These are phyloP conservation scores for Skeletonema costatum DNA, from an alignment of 108 stramenopile species.

Conservation along the genomic window DNA sequence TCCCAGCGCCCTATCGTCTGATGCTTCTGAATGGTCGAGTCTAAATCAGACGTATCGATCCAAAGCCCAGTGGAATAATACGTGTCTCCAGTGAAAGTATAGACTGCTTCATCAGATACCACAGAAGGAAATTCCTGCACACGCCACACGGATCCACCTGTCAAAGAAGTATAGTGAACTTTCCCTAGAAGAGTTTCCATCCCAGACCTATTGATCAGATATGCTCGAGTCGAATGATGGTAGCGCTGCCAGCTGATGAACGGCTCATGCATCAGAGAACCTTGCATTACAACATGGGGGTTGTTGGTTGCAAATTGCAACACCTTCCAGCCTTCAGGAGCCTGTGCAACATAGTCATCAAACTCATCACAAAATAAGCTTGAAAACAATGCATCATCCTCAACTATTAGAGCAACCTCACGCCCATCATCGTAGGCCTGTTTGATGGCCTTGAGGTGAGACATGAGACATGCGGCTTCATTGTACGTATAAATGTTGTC, in stretches of 20 bases:
- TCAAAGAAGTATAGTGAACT: background rate
- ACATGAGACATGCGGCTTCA: no score
- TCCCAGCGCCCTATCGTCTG: no score
- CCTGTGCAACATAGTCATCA: background rate
- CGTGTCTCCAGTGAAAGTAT: no score
- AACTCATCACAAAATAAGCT: background rate
- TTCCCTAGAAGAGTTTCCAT: background rate
- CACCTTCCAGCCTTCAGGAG: background rate
- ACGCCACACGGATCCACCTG: background rate
- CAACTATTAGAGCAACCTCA: background rate
- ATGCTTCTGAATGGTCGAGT: no score
- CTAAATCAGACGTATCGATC: no score
- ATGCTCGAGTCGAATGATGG: background rate
- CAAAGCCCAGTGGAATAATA: no score
- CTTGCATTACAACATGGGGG: background rate
- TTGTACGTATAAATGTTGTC: no score
- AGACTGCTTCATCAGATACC: no score
- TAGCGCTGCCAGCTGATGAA: background rate
- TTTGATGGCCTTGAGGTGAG: background rate
- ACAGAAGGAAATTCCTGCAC: no score
- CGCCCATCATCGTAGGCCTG: background rate
- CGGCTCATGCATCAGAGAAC: background rate
- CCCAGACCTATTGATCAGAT: background rate
- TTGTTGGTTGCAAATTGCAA: constrained; percentile 2
- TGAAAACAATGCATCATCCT: background rate